Base-by-base conservation (phyloP, 352 stramenopile species). In the Globisporangium barbulae region DNA sequence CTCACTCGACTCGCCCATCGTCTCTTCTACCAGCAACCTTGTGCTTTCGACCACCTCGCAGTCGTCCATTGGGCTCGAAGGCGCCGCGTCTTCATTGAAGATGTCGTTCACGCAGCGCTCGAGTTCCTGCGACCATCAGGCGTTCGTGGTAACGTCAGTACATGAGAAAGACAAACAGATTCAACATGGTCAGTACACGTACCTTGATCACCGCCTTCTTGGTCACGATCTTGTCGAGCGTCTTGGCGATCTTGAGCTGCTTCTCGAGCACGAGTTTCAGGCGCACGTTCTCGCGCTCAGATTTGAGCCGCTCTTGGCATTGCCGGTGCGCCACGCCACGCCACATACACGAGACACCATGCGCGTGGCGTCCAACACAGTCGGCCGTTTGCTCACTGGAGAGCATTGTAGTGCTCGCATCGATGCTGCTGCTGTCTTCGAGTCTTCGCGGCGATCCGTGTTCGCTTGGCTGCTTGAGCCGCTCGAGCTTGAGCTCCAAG, bases 181-280 rank as follows among this genome's bases (percentile, higher is more conserved):
- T n/a, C n/a, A n/a, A n/a, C n/a, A n/a, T n/a, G n/a, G n/a, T n/a
- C n/a, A n/a, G n/a, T n/a, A n/a, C n/a, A n/a, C n/a, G n/a, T n/a
- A 53, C 45, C 45, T 70, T 62, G 12, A 77, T 65, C 25, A 60
- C 71, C 13, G 70, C 69, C 19, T 68, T 72, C 64, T 83, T 79
- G 59, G 71, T 64, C 35, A 88, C 66, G 8, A 81, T 58, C 5
- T 48, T 56, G 55, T 79, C 74, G 52, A n/a, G n/a, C n/a, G n/a
- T n/a, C n/a, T n/a, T n/a, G n/a, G n/a, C n/a, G n/a, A n/a, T n/a
- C n/a, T n/a, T 76, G 58, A 81, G 69, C 65, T 85, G 76, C 0
- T 71, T 74, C 54, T 83, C 79, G 10, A 88, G 66, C 37, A 82
- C 73, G 1, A 74, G 64, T 49, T 83, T 86, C 12, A 89, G 70